These are phyloP conservation scores for Pythium scleroteichum DNA, from an alignment of 352 stramenopile species.

Conservation along the genomic window DNA sequence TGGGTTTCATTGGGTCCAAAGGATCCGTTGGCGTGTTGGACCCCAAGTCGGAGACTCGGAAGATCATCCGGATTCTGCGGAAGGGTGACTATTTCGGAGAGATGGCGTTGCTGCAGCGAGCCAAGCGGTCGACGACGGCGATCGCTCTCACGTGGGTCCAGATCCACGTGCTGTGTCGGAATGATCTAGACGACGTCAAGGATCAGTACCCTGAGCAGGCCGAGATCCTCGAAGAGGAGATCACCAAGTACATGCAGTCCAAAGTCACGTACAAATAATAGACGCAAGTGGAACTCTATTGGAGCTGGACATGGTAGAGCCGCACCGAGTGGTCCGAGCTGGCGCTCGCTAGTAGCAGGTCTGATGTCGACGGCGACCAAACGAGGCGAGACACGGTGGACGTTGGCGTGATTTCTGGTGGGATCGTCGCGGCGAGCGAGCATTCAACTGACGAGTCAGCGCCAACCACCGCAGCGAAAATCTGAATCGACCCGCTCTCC, in stretches of 20 bases:
- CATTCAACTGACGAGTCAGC: conserved; percentile 4
- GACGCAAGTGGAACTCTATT: conserved; percentile 5
- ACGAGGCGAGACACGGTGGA: conserved; percentile 46
- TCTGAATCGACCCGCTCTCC: conserved; percentile 52
- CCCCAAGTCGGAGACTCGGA: conserved; percentile 39
- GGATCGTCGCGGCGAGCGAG: conserved; percentile 25
- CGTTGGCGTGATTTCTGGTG: conserved; percentile 32
- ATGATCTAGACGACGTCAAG: conserved; percentile 69
- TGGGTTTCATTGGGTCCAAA: conserved; percentile 81
- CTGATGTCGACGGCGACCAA: conserved; percentile 30
- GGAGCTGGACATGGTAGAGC: conserved; percentile 34
- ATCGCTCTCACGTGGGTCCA: conserved; percentile 77
- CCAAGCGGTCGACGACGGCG: conserved; percentile 66
- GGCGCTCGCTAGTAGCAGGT: conserved; percentile 34
- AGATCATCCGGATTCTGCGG: conserved; percentile 71
- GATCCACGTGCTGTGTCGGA: conserved; percentile 70
- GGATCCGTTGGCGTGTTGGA: conserved; percentile 69
- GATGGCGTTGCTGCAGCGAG: conserved; percentile 68
- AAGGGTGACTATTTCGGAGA: conserved; percentile 83
- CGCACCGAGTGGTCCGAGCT: conserved; percentile 61
- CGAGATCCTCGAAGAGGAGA: conserved; percentile 68
- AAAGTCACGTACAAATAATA: conserved; percentile 58
- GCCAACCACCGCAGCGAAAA: neutral
- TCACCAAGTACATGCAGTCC: conserved; percentile 75
- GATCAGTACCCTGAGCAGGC: conserved; percentile 66